These are phyloP conservation scores for Codiaeum variegatum DNA, from an alignment of 441 rosid species.

Conservation along the genomic window DNA sequence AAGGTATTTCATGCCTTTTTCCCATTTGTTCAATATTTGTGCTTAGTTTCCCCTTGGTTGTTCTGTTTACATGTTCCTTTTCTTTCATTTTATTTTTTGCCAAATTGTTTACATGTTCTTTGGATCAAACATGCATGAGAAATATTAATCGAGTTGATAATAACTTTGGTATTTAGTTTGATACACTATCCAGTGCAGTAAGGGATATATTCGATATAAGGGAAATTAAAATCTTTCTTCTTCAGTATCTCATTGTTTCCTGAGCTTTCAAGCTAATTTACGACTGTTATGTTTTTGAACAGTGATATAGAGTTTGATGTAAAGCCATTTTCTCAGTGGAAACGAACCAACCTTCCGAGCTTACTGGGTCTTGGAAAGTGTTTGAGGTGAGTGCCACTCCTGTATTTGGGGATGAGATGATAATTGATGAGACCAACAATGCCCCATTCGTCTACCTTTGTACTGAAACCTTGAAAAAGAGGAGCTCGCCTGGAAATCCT, in stretches of 20 bases:
- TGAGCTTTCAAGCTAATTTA: neutral
- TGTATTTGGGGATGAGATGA: conserved; percentile 49
- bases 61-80: too few species aligned
- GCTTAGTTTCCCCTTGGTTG: neutral
- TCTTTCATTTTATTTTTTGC: too few species aligned
- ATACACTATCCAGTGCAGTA: neutral
- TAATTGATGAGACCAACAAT: conserved; percentile 26
- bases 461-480: conserved; percentile 69
- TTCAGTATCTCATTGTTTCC: too few species aligned
- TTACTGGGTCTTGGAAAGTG: conserved; percentile 88
- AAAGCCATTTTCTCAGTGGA: conserved; percentile 70
- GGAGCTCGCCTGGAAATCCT: conserved; percentile 59
- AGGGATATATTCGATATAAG: neutral
- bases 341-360: conserved; percentile 66
- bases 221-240: too few species aligned
- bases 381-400: conserved; percentile 87
- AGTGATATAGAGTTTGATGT: conserved; percentile 53
- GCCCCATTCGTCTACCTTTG: conserved; percentile 70
- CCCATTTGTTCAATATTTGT: neutral
- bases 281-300: conserved; percentile 22
- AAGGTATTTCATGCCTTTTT: conserved; percentile 43
- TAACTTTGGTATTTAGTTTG: neutral
- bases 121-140: neutral
- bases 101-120: neutral
- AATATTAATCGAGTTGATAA: neutral